Conservation (phyloP, 352 stramenopile genomes). For the Aphanomyces cochlioides region DNA sequence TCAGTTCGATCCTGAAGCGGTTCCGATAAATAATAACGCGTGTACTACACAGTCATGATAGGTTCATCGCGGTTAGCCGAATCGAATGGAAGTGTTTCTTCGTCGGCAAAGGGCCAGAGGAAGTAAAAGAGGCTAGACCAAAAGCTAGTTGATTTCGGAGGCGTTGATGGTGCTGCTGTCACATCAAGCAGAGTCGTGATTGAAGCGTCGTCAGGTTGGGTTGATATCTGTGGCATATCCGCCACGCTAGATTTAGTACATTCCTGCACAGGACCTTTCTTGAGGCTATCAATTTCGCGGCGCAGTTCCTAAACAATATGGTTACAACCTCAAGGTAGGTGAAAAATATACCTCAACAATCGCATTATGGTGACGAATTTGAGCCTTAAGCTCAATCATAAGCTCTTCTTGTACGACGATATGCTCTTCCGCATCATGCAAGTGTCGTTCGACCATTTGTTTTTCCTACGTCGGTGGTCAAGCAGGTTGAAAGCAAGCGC, state of each 20-base stretch:
- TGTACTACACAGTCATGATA: slow-evolving; percentile 9
- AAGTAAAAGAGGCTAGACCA: slow-evolving; percentile 2
- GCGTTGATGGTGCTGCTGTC: neutral
- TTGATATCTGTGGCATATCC: no score
- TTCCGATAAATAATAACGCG: no score
- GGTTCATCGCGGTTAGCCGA: neutral
- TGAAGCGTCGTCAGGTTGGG: no score
- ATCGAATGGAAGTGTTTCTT: neutral
- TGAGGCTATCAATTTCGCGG: no score
- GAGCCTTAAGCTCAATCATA: slow-evolving; percentile 66
- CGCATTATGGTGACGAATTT: slow-evolving; percentile 52
- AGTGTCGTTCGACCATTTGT: slow-evolving; percentile 49
- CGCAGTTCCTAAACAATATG: no score
- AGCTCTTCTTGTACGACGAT: slow-evolving; percentile 73
- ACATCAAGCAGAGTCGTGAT: no score
- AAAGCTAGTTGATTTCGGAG: neutral
- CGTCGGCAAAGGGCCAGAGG: neutral
- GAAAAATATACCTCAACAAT: slow-evolving; percentile 37
- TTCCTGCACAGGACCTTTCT: no score
- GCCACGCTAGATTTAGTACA: no score
- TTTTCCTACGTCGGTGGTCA: slow-evolving; percentile 45
- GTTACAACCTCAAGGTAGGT: no score
- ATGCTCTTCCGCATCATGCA: slow-evolving; percentile 74
- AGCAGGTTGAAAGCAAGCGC: neutral
- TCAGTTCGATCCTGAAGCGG: no score